Base-by-base conservation (phyloP, 2,329 filamentous ascomycete species). In the Cladophialophora bantiana region DNA sequence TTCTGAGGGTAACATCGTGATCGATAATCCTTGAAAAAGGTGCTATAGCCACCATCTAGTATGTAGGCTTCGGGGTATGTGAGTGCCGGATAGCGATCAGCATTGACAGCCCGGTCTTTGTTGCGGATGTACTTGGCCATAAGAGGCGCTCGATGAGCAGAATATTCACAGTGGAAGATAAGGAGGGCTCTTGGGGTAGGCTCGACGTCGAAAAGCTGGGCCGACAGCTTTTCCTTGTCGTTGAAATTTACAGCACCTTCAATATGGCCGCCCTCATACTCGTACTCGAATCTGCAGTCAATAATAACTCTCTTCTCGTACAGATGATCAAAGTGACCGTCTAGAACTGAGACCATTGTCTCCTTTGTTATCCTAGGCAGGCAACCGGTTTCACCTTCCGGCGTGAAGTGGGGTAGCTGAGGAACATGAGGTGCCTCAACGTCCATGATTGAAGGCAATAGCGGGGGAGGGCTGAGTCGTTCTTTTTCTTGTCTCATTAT, bases 41-140 rank as follows among this genome's bases (percentile, higher is more conserved):
- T 89, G 78, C 93, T 97, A 82, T 99, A 99, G 52, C 95, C 95
- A 68, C 95, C 95, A 72, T 98, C 93, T 48, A 99, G 84, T 74
- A 99, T 97, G 79, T 99, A 99, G 71, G 98, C 89, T 78, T 99
- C 95, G 1, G 95, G 95, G 75, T 96, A 99, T n/a, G 90, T 93
- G 68, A 99, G 87, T 67, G 85, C 86, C 18, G 95, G 95, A 76
- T 98, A 99, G 71, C 86, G 86, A 78, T 95, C 92, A 62, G 89
- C 88, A 78, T 99, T 99, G 75, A 89, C 84, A 42, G 89, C 88
- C 67, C 95, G 92, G 79, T 99, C 95, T 76, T 92, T 89, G 68
- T 93, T 90, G 72, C 95, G 94, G 68, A 99, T 88, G 78, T 93
- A 93, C 74, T 95, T 93, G 58, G 95, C 95, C 91, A 98, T 98